A percentile compares a stretch with the other conserved stretches of the same genome.
Conservation (phyloP, 345 rosid species). For the Pistacia atlantica region DNA sequence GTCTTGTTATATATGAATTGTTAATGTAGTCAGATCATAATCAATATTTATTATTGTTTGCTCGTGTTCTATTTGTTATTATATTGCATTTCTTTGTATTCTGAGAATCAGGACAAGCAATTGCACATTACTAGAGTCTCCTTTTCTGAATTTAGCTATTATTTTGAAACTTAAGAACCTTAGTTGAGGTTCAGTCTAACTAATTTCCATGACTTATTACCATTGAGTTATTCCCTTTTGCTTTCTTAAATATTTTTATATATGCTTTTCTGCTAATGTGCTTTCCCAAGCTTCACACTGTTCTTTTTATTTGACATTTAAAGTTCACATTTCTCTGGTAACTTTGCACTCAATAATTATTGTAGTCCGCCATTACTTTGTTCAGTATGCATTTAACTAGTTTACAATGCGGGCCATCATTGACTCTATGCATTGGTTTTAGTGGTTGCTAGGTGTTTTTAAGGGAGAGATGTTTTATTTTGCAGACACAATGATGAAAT, state of each 20-base stretch:
- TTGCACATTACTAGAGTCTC: neutral
- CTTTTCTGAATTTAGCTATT: neutral
- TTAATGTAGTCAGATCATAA: neutral
- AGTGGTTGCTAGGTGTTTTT: neutral
- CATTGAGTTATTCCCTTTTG: neutral
- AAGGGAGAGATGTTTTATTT: neutral
- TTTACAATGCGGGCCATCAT: neutral
- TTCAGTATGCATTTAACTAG: neutral
- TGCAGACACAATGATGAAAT: conserved; percentile 99
- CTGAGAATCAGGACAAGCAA: neutral
- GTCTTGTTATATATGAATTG: neutral
- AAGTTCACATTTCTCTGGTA: neutral
- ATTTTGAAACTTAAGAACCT: neutral
- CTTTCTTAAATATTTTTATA: neutral
- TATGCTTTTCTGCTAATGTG: neutral
- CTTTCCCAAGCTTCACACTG: neutral
- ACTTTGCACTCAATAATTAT: neutral
- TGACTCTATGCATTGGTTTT: neutral
- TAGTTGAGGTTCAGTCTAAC: neutral
- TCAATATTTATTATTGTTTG: neutral
- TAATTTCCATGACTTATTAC: neutral
- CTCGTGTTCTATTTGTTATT: neutral
- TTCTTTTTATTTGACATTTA: neutral
- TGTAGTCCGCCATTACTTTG: neutral
- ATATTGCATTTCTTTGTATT: neutral